A percentile compares a stretch with the other conserved stretches of the same genome.
Conservation (phyloP, 2,329 filamentous ascomycete species). For the Talaromyces pinophilus region DNA sequence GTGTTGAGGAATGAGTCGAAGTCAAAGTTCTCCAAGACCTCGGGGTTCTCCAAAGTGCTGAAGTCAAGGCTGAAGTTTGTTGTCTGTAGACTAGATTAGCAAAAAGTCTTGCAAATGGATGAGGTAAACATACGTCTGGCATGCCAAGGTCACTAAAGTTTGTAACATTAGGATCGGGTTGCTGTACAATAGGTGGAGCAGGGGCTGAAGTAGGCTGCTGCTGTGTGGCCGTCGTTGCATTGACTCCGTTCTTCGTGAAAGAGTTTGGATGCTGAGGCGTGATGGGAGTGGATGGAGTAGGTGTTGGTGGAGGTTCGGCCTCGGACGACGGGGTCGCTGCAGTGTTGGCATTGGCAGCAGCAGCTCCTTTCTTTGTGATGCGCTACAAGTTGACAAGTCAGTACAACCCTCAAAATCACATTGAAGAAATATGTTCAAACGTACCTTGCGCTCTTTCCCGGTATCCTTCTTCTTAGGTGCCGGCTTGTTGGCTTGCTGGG, state of each 20-base stretch:
- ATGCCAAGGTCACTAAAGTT: constrained; percentile 38
- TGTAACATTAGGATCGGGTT: constrained; percentile 37
- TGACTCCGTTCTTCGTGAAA: constrained; percentile 45
- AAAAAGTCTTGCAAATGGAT: not conserved
- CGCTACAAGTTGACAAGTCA: constrained; percentile 35
- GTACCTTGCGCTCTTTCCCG: constrained; percentile 58
- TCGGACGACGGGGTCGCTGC: constrained; percentile 50
- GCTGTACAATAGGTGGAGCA: constrained; percentile 39
- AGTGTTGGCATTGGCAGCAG: constrained; percentile 41
- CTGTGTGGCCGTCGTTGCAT: constrained; percentile 34
- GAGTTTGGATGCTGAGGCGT: constrained; percentile 50
- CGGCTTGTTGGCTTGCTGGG: constrained; percentile 60
- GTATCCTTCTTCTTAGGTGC: constrained; percentile 62
- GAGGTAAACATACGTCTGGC: constrained; percentile 39
- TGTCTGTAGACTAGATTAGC: constrained; percentile 26
- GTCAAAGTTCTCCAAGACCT: constrained; percentile 59
- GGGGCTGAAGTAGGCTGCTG: constrained; percentile 39
- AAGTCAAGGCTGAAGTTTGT: constrained; percentile 47
- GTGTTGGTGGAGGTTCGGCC: constrained; percentile 49
- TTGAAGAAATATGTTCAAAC: constrained; percentile 4
- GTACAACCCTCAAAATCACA: constrained; percentile 12
- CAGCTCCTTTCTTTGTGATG: constrained; percentile 46
- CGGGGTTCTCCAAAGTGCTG: constrained; percentile 47
- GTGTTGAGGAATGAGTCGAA: constrained; percentile 68
- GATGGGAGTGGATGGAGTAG: constrained; percentile 53